These are phyloP conservation scores for Nannochloropsis oceanica DNA, from an alignment of 108 stramenopile species.

Conservation along the genomic window DNA sequence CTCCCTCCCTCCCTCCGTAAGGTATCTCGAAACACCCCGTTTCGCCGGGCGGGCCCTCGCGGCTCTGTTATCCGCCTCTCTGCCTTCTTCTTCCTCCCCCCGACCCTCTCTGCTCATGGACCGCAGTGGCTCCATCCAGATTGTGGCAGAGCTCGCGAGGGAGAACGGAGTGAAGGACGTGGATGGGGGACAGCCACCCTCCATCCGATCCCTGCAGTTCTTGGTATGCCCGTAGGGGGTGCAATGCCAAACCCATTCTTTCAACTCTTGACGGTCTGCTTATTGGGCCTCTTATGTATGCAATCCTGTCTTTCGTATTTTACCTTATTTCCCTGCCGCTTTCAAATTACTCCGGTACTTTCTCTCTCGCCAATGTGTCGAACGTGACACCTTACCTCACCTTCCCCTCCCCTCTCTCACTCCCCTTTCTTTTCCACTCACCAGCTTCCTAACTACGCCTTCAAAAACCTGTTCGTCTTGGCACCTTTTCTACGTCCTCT, in stretches of 20 bases:
- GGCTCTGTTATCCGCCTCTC: constrained; percentile 34
- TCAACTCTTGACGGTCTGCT: too few relatives aligned
- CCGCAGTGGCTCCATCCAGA: constrained; percentile 49
- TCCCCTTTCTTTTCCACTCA: not conserved
- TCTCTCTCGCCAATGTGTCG: not conserved
- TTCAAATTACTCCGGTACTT: not conserved
- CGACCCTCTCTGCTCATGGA: constrained; percentile 21
- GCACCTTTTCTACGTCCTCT: not conserved
- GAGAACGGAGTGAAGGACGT: constrained; percentile 61
- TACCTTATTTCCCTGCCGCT: not conserved
- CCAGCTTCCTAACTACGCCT: not conserved
- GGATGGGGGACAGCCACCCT: constrained; percentile 40
- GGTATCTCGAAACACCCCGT: constrained; percentile 47
- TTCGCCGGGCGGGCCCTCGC: constrained; percentile 53
- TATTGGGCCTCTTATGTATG: too few relatives aligned
- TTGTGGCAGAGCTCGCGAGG: constrained; percentile 72
- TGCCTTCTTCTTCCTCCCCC: not conserved
- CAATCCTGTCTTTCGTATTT: not conserved
- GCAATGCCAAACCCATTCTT: too few relatives aligned
- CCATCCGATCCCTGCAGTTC: constrained; percentile 15
- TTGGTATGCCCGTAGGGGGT: not conserved
- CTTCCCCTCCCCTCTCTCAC: not conserved
- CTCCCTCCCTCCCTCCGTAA: constrained; percentile 20
- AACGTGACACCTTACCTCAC: not conserved
- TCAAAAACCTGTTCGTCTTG: not conserved